Conservation (phyloP, 2,329 filamentous ascomycete genomes). For the Fusarium fujikuroi region DNA sequence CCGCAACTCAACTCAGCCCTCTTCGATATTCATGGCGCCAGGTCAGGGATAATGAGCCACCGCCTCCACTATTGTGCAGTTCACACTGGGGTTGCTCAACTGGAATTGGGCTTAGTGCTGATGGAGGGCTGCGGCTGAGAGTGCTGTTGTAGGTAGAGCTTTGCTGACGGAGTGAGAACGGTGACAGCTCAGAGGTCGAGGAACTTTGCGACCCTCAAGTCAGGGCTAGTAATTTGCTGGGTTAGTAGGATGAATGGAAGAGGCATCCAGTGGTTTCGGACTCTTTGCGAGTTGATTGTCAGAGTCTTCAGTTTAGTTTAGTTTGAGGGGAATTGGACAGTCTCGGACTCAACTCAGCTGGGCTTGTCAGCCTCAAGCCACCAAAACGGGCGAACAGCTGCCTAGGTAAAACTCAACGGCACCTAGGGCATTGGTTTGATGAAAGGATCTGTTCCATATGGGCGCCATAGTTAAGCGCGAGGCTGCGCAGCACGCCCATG, state of each 20-base stretch:
- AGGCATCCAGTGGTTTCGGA: background rate
- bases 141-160: constrained; percentile 8
- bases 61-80: constrained; percentile 35
- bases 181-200: constrained; percentile 16
- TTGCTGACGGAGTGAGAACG: constrained; percentile 33
- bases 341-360: constrained; percentile 5
- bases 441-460: constrained; percentile 18
- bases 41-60: constrained; percentile 41
- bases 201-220: constrained; percentile 19
- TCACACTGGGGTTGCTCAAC: constrained; percentile 25
- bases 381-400: background rate
- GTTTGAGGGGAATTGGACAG: background rate
- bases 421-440: constrained; percentile 1
- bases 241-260: background rate
- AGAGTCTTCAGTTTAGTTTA: background rate
- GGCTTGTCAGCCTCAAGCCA: constrained; percentile 12
- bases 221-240: background rate
- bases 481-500: constrained; percentile 27
- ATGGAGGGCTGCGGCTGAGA: constrained; percentile 45
- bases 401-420: constrained; percentile 13
- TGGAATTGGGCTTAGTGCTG: constrained; percentile 44
- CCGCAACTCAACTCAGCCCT: constrained; percentile 43
- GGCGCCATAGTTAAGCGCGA: constrained; percentile 33
- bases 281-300: background rate
- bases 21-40: constrained; percentile 35